Conservation (phyloP, 2,329 filamentous ascomycete genomes). For the Sclerotinia glacialis region DNA sequence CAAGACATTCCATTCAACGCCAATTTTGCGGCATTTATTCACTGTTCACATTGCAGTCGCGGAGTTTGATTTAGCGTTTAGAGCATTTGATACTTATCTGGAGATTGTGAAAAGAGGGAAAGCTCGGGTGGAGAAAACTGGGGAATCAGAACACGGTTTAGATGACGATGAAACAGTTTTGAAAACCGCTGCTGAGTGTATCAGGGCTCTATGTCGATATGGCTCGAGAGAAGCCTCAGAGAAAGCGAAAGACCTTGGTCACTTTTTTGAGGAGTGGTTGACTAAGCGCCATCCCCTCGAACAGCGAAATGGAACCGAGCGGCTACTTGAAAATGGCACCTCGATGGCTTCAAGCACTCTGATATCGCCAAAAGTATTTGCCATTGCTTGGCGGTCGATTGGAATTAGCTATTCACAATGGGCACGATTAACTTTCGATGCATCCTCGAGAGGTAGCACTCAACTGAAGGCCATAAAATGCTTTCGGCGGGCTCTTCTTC, state of each 20-base stretch:
- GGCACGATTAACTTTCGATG: conserved; percentile 78
- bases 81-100: conserved; percentile 87
- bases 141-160: conserved; percentile 65
- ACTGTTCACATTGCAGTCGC: conserved; percentile 81
- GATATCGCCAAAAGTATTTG: conserved; percentile 61
- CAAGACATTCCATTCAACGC: conserved; percentile 92
- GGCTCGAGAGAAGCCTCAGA: conserved; percentile 72
- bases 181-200: conserved; percentile 74
- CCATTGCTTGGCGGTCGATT: conserved; percentile 76
- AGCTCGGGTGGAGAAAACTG: conserved; percentile 75
- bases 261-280: conserved; percentile 72
- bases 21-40: conserved; percentile 83
- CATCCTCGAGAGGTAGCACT: conserved; percentile 65
- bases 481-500: conserved; percentile 69
- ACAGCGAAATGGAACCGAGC: conserved; percentile 26
- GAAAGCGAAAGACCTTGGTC: conserved; percentile 69
- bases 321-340: conserved; percentile 27
- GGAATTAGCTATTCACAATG: conserved; percentile 84
- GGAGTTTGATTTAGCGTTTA: conserved; percentile 88
- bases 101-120: conserved; percentile 84
- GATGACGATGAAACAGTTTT: conserved; percentile 77
- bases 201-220: conserved; percentile 78
- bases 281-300: conserved; percentile 50
- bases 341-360: conserved; percentile 29
- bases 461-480: conserved; percentile 75